Evolutionary conservation across 805 yeast species (phyloP), one percentile per base, ranked within the genome.

Genomic region (Tetrapisispora phaffii): DNA sequence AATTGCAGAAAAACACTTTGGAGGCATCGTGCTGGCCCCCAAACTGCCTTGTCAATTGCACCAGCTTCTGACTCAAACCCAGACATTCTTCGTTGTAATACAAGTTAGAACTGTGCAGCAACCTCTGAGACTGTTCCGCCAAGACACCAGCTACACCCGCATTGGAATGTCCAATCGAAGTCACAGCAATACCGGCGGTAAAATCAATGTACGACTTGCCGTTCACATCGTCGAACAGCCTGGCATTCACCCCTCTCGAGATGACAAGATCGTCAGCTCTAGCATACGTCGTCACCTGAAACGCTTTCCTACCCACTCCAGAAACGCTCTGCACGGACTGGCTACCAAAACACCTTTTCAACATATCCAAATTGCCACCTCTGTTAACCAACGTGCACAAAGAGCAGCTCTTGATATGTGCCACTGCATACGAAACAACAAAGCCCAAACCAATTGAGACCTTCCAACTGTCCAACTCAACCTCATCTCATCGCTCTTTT

Each of bases 111-210:
- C 86, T 74, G 60, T 93, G 98, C 47, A 87, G 72, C 53, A 90
- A 69, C 9, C 80, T 79, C 28, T 62, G 61, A 1, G 88, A 77
- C 67, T 93, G 98, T 36, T 83, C 82, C 46, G 67, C 64, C 49
- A 88, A 62, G 48, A 93, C 76, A 44, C 82, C 69, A 7, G 95
- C 75, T 32, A 93, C 74, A 50, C 79, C 82, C 4, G 80, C 78
- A 55, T 93, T 75, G 22, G 88, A 71, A 60, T 93, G 97, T 2
- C 98, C 98, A 50, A 93, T 70, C 1, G 85, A 82, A n/a, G 96
- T 90, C 15, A 93, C 98, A 1, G 98, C 97, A 53, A 93, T 90
- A 44, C 98, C 98, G 1, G 97, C 88, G 1, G 90, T 81, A 66
- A 93, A 90, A 61, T 93, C 98, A 42, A 93, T 73, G 58, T 82